Base-by-base conservation (phyloP, 2,329 filamentous ascomycete species). In the Neospermospora avenae region DNA sequence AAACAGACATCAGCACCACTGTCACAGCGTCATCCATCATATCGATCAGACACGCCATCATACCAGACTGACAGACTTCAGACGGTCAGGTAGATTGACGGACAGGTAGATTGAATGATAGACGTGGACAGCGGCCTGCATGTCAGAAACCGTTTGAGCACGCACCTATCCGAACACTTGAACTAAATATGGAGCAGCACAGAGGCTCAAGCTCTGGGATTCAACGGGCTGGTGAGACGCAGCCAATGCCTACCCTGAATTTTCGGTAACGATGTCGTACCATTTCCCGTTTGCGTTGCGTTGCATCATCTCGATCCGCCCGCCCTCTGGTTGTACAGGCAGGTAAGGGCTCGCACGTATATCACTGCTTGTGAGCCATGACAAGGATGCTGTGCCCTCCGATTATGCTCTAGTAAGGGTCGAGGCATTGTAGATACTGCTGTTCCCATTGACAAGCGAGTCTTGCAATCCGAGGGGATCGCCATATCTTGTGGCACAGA, bases 201-300 rank as follows among this genome's bases (percentile, higher is more conserved):
- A 54, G 22, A 25, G 20, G 51, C 4, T 54, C 14, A 14, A 54
- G 35, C 13, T 54, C 22, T 54, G 51, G 20, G 51, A 25, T 41
- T 41, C 8, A 54, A 14, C 16, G 16, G n/a, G 13, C 35, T 54
- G 35, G 20, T 42, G 5, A 54, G 35, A 54, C 35, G n/a, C n/a
- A 54, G 51, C 51, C 51, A 54, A 54, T 54, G 22, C 11, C 10
- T 54, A 41, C 51, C 51, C 51, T 25, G 34, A 35, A 41, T 28
- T 20, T 42, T n/a, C n/a, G 51, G 51, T 54, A 54, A 41, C 51
- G 51, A 54, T 28, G 51, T 54, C 28, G 51, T 41, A 54, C 51
- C 24, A 54, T 41, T n/a, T 22, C 51, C 51, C 28, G 1, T 31
- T 31, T 31, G 28, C 28, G 2, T 31, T 31, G 5, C n/a, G 49